These are phyloP conservation scores for Lotmaria passim DNA, from an alignment of 208 protist genomes.

Conservation along the genomic window DNA sequence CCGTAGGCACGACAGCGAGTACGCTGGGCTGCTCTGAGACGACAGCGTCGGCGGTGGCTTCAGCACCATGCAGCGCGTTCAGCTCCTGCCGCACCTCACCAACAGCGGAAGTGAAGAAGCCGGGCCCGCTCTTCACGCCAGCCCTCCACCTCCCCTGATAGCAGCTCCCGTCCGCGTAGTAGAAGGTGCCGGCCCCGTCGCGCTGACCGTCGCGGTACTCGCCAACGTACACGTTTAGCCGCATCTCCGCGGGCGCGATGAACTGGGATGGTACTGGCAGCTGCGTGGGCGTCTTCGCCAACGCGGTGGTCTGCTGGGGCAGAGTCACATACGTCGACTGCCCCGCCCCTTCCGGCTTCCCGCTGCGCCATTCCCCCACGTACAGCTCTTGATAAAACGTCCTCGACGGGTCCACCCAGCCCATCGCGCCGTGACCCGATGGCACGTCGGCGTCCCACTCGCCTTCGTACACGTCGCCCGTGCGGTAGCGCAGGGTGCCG, in stretches of 20 bases:
- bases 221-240: slow-evolving; percentile 84
- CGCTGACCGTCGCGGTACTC: slow-evolving; percentile 56
- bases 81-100: slow-evolving; percentile 38
- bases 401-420: slow-evolving; percentile 54
- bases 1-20: slow-evolving; percentile 24
- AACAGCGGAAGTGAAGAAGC: slow-evolving; percentile 60
- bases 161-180: slow-evolving; percentile 87
- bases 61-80: neutral
- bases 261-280: slow-evolving; percentile 35
- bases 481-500: slow-evolving; percentile 60
- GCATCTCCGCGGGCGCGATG: slow-evolving; percentile 41
- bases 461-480: slow-evolving; percentile 82
- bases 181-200: slow-evolving; percentile 78
- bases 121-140: slow-evolving; percentile 61
- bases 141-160: slow-evolving; percentile 85
- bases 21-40: slow-evolving; percentile 23
- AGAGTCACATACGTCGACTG: slow-evolving; percentile 63
- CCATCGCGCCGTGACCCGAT: slow-evolving; percentile 78
- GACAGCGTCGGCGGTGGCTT: slow-evolving; percentile 20
- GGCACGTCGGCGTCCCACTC: slow-evolving; percentile 61
- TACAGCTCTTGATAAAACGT: slow-evolving; percentile 72
- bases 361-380: slow-evolving; percentile 72
- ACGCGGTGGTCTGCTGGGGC: slow-evolving; percentile 6
- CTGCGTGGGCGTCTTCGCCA: neutral
- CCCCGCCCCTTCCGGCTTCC: slow-evolving; percentile 73